phyloP scores from a whole-genome alignment of 208 protist genomes.

The Acanthamoeba polyphaga region DNA sequence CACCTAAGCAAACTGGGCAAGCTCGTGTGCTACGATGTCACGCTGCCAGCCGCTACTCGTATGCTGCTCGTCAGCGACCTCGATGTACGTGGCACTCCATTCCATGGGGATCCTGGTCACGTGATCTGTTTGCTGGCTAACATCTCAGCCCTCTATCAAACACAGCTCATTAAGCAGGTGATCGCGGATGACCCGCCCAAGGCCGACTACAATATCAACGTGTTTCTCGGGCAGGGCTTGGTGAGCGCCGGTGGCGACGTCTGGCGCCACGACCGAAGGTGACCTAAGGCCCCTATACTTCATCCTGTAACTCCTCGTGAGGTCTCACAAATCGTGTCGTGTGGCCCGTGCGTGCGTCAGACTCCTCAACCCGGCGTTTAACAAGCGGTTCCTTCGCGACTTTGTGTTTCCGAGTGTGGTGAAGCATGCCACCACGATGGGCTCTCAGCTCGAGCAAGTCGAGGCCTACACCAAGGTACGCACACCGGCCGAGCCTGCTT shows the following conservation, averaged over 20 bases:
- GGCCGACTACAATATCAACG: slow-evolving; percentile 66
- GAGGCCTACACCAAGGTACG: not conserved
- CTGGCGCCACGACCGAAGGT: slow-evolving; percentile 72
- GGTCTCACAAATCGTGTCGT: not conserved
- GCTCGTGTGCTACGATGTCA: slow-evolving; percentile 19
- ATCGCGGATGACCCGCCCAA: slow-evolving; percentile 71
- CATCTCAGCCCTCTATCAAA: not conserved
- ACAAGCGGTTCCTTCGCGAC: slow-evolving; percentile 68
- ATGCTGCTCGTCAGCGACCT: slow-evolving; percentile 53
- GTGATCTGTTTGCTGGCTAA: too few species aligned
- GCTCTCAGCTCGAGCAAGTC: not conserved
- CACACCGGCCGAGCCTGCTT: not conserved
- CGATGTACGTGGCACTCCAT: not conserved
- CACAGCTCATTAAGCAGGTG: slow-evolving; percentile 48
- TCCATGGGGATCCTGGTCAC: not conserved
- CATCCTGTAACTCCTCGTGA: too few species aligned
- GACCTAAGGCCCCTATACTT: too few species aligned
- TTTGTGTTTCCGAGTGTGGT: slow-evolving; percentile 66
- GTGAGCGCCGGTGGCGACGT: slow-evolving; percentile 28
- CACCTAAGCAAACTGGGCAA: not conserved
- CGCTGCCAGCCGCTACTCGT: slow-evolving; percentile 4
- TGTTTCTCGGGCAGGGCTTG: slow-evolving; percentile 57
- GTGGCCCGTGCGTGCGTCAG: not conserved
- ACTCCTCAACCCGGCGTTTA: slow-evolving; percentile 69
- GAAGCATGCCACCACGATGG: slow-evolving; percentile 51